Conservation (phyloP, 2,329 filamentous ascomycete species). For the Penicillium sp. region DNA sequence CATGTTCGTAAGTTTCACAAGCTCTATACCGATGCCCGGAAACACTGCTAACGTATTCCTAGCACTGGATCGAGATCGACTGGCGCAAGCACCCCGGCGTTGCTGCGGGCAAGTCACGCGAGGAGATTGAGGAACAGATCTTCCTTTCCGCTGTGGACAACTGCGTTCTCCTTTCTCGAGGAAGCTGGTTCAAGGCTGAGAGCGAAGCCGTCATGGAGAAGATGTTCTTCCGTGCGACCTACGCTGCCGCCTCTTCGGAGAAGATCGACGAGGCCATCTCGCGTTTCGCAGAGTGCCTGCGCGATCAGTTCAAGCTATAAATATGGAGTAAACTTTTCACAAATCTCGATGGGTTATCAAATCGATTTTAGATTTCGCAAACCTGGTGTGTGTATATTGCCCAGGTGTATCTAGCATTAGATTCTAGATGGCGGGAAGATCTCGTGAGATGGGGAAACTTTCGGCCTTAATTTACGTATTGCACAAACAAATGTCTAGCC, state of each 20-base stretch:
- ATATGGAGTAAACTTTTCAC: background rate
- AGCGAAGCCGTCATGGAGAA: constrained; percentile 57
- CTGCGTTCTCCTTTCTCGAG: constrained; percentile 76
- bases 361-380: background rate
- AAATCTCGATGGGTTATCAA: background rate
- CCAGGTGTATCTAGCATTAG: background rate
- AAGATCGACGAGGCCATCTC: constrained; percentile 70
- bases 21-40: background rate
- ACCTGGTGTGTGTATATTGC: background rate
- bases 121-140: constrained; percentile 75
- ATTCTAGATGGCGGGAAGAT: background rate
- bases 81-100: constrained; percentile 46
- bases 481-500: background rate
- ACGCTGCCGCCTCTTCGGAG: constrained; percentile 71
- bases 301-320: constrained; percentile 56
- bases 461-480: background rate
- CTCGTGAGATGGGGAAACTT: background rate
- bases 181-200: constrained; percentile 88
- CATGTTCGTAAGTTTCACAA: constrained; percentile 76
- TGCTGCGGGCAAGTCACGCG: constrained; percentile 37
- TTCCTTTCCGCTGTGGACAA: constrained; percentile 73
- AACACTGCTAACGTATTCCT: constrained; percentile 2
- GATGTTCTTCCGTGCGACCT: constrained; percentile 88
- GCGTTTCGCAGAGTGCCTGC: constrained; percentile 73
- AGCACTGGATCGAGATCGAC: constrained; percentile 51